Percentiles rank a stretch among this genome's conserved stretches.
These are phyloP conservation scores for Fusarium guadeloupense DNA, from an alignment of 2,329 filamentous ascomycete genomes.

Conservation along the genomic window DNA sequence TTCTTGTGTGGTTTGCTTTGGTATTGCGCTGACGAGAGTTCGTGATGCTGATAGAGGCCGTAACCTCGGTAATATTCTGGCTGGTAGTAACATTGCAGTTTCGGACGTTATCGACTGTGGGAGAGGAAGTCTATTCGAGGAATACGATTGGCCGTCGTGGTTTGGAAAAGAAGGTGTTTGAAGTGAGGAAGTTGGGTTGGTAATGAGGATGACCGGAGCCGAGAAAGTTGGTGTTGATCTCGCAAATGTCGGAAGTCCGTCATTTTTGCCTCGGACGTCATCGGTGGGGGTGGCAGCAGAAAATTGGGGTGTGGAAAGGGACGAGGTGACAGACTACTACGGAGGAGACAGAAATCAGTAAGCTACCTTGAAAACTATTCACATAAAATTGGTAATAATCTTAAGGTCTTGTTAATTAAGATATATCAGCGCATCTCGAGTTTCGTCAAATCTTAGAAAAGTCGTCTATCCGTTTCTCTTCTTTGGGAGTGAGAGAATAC, in stretches of 20 bases:
- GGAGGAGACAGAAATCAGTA: too few species aligned
- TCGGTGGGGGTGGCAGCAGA: slow-evolving; percentile 35
- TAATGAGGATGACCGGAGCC: slow-evolving; percentile 19
- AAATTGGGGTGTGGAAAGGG: neutral
- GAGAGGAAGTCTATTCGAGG: rapidly evolving
- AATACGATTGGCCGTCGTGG: rapidly evolving
- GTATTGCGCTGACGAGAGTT: slow-evolving; percentile 44
- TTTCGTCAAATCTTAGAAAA: too few species aligned
- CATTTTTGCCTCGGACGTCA: slow-evolving; percentile 47
- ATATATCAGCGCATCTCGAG: too few species aligned
- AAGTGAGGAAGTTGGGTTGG: slow-evolving; percentile 20
- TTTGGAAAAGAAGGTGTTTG: neutral
- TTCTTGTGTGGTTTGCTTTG: slow-evolving; percentile 34
- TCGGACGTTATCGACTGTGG: neutral
- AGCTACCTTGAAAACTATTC: too few species aligned
- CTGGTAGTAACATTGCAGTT: slow-evolving; percentile 45
- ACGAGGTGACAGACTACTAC: too few species aligned
- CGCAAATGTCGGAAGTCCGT: slow-evolving; percentile 39
- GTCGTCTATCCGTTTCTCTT: too few species aligned
- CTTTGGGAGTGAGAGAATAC: neutral
- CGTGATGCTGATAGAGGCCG: slow-evolving; percentile 43
- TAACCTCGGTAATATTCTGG: slow-evolving; percentile 45
- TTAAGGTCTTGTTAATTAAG: too few species aligned
- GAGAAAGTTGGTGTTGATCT: slow-evolving; percentile 39
- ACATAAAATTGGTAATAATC: too few species aligned